These are phyloP conservation scores for Ceratobasidium sp. DNA, from an alignment of 1,284 basidiomycete genomes.

Conservation along the genomic window DNA sequence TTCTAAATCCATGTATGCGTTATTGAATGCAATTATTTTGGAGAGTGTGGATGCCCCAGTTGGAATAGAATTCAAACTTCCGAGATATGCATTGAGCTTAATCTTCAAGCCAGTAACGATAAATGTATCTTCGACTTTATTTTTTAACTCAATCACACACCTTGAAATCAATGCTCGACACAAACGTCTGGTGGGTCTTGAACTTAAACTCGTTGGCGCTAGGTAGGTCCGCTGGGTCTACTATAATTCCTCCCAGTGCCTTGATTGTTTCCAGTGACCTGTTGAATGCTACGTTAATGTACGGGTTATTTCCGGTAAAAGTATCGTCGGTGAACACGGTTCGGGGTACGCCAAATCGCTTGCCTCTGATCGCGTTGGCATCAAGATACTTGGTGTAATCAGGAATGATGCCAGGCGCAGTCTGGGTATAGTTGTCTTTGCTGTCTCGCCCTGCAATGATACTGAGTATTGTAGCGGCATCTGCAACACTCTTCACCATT, in stretches of 20 bases:
- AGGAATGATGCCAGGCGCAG: constrained; percentile 64
- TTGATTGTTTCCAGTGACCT: constrained; percentile 61
- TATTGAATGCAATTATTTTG: constrained; percentile 67
- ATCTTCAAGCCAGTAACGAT: neutral
- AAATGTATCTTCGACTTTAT: neutral
- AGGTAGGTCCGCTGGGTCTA: constrained; percentile 71
- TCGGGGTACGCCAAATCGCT: constrained; percentile 67
- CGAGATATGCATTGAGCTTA: constrained; percentile 13
- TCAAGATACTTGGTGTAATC: constrained; percentile 66
- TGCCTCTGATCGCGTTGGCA: constrained; percentile 62
- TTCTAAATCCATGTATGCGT: constrained; percentile 50
- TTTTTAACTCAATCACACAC: neutral
- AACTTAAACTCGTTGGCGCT: constrained; percentile 63
- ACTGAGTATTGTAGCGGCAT: constrained; percentile 66
- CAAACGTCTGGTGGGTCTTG: constrained; percentile 66
- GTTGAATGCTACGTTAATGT: constrained; percentile 58
- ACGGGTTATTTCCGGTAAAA: constrained; percentile 18
- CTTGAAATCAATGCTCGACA: constrained; percentile 51
- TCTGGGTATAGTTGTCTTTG: constrained; percentile 69
- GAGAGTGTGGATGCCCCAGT: constrained; percentile 64
- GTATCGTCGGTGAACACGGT: constrained; percentile 35
- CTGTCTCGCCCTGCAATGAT: constrained; percentile 68
- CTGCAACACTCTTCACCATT: constrained; percentile 66
- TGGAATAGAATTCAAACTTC: constrained; percentile 57
- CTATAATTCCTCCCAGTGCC: constrained; percentile 65